Base-by-base conservation (phyloP, 345 rosid genomes). In the Hibiscus trionum region DNA sequence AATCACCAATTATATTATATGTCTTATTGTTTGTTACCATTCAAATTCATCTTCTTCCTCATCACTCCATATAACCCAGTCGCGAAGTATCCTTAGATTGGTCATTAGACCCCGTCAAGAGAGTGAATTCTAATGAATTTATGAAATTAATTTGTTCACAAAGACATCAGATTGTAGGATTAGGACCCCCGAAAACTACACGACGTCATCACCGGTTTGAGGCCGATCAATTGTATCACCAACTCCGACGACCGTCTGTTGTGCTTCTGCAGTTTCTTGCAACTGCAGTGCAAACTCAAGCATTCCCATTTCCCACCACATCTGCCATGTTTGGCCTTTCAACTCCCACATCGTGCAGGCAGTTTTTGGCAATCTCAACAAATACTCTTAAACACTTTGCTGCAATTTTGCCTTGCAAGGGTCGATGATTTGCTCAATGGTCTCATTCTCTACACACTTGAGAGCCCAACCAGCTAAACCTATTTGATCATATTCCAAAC, bases 251-350 rank as follows among this genome's bases (percentile, higher is more conserved):
- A 4, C 62, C 3, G 29, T 56, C 60, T 19, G 29, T 8, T 27
- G 16, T 42, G 29, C n/a, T 58, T 64, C 29, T 56, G 60, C 29
- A 56, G 60, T 21, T 56, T 56, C 60, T 56, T 56, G 60, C 60
- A 56, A 19, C 12, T 56, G 29, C 60, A 56, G 5, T 19, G 60
- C 60, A 56, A 56, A 56, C 29, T 56, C 60, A 56, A 80, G 69
- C 7, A 61, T 61, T 71, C 77, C 71, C 19, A 70, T n/a, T n/a
- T n/a, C n/a, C n/a, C n/a, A n/a, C 56, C 46, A 80, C 75, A 11
- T 76, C 80, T 26, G 52, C 16, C 82, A 80, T 80, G 1, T 67
- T 31, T 33, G 80, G 80, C 50, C 77, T 69, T 9, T 70, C 52
- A 1, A 37, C 15, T 9, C 82, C 79, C 6, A 64, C 17, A 0